Base-by-base conservation (phyloP, 140 eudicot genomes). In the Ambrosia hybrid region DNA sequence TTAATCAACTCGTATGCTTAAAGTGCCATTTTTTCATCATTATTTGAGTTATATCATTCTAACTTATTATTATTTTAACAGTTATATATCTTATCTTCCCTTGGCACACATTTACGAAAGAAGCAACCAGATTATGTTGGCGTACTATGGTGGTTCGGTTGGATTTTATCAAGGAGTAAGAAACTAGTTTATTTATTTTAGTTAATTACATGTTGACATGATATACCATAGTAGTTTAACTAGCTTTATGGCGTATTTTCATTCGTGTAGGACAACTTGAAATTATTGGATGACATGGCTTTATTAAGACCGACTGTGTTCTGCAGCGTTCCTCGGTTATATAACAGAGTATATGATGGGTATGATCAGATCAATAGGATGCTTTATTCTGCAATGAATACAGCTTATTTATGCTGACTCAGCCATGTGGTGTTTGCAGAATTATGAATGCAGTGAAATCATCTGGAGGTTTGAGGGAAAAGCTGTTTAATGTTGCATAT, bases 141-240 rank as follows among this genome's bases (percentile, higher is more conserved):
- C 68, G 5, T 79, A 87, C 80, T 83, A 74, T 78, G 98, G 98
- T 15, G 84, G 77, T 48, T 88, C 96, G n/a, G 83, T 81, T 66
- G 98, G 98, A 66, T 92, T 92, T 79, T 92, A 83, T 79, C 98
- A 92, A 71, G 98, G 98, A 75, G 98, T 92, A 89, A 55, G 88
- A 13, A 16, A 69, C 60, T 55, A 56, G 33, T 17, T 5, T 60
- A 60, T 13, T 70, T 36, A 60, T 48, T 36, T 2, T 58, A 34
- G 43, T 51, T 56, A 41, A 30, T 57, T 3, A 26, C 11, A n/a
- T 17, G 16, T 51, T 63, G 56, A 64, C 65, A 3, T 9, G 2
- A 30, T 30, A 30, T 30, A 30, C 34, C 34, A 30, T 30, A 1
- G 34, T 30, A 30, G 34, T 30, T 26, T 30, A 14, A 12, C 37